A percentile compares a stretch with the other conserved stretches of the same genome.
These are phyloP conservation scores for Acrocalymma vagum DNA, from an alignment of 2,329 filamentous ascomycete genomes.

Conservation along the genomic window DNA sequence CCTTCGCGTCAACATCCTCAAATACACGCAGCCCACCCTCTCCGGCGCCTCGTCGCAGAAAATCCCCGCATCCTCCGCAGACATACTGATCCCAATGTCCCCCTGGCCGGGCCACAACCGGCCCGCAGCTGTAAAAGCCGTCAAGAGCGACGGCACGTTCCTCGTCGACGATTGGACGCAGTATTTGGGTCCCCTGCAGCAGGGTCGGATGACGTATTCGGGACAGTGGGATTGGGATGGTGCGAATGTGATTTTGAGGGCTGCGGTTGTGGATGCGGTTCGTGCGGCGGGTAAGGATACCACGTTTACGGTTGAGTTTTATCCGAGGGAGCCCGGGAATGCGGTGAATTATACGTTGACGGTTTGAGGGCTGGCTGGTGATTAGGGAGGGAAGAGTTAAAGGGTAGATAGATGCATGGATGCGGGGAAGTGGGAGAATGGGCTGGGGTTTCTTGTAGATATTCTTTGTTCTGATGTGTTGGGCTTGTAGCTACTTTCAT, in stretches of 20 bases:
- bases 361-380: slow-evolving; percentile 25
- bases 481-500: neutral
- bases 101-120: slow-evolving; percentile 62
- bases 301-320: slow-evolving; percentile 65
- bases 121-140: slow-evolving; percentile 61
- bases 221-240: slow-evolving; percentile 63
- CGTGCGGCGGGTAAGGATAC: slow-evolving; percentile 54
- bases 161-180: slow-evolving; percentile 66
- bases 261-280: slow-evolving; percentile 56
- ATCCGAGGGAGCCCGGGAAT: slow-evolving; percentile 60
- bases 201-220: slow-evolving; percentile 56
- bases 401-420: neutral
- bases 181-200: slow-evolving; percentile 62
- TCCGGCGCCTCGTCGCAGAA: slow-evolving; percentile 8
- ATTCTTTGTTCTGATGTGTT: slow-evolving; percentile 1
- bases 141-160: slow-evolving; percentile 58
- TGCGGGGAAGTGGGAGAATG: neutral
- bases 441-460: slow-evolving; percentile 5
- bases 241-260: slow-evolving; percentile 56
- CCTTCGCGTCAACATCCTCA: slow-evolving; percentile 58
- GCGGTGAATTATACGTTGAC: slow-evolving; percentile 58
- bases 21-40: slow-evolving; percentile 60
- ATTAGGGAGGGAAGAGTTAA: slow-evolving; percentile 17
- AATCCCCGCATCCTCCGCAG: slow-evolving; percentile 33
- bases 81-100: slow-evolving; percentile 60